Evolutionary conservation across 2,329 filamentous ascomycete species (phyloP).

Genomic region (Aureobasidium sp.): DNA sequence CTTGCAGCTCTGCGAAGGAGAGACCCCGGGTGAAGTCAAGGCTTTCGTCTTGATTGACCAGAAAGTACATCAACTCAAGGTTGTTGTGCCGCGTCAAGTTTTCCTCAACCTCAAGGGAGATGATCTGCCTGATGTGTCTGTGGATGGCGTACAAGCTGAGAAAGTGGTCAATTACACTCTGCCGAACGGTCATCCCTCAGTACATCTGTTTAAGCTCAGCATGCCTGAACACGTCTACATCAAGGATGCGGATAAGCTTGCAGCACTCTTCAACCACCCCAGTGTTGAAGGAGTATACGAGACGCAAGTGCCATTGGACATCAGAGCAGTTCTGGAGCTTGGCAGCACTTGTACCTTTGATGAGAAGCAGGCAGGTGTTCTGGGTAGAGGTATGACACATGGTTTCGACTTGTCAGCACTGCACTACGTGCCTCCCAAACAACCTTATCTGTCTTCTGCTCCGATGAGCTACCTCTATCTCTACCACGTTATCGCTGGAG

Average conservation of each 20-base stretch:
- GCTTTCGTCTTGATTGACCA: slow-evolving; percentile 90
- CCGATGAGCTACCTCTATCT: slow-evolving; percentile 79
- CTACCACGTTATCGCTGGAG: slow-evolving; percentile 84
- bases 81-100: slow-evolving; percentile 80
- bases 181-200: slow-evolving; percentile 88
- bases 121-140: slow-evolving; percentile 79
- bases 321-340: slow-evolving; percentile 79
- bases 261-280: slow-evolving; percentile 76
- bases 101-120: slow-evolving; percentile 87
- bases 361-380: slow-evolving; percentile 76
- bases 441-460: slow-evolving; percentile 67
- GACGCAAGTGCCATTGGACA: slow-evolving; percentile 77
- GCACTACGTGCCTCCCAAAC: slow-evolving; percentile 56
- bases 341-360: slow-evolving; percentile 93
- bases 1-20: slow-evolving; percentile 73
- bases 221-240: slow-evolving; percentile 85
- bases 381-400: slow-evolving; percentile 85
- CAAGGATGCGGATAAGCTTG: slow-evolving; percentile 73
- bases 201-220: slow-evolving; percentile 88
- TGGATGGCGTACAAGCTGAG: slow-evolving; percentile 79
- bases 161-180: slow-evolving; percentile 89
- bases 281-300: slow-evolving; percentile 98
- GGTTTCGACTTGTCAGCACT: slow-evolving; percentile 82
- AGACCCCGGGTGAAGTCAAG: slow-evolving; percentile 75
- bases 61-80: slow-evolving; percentile 79